Evolutionary conservation across 2,329 filamentous ascomycete genomes (phyloP), one percentile per base, ranked within the genome.

Genomic region (Xylaria sp.): DNA sequence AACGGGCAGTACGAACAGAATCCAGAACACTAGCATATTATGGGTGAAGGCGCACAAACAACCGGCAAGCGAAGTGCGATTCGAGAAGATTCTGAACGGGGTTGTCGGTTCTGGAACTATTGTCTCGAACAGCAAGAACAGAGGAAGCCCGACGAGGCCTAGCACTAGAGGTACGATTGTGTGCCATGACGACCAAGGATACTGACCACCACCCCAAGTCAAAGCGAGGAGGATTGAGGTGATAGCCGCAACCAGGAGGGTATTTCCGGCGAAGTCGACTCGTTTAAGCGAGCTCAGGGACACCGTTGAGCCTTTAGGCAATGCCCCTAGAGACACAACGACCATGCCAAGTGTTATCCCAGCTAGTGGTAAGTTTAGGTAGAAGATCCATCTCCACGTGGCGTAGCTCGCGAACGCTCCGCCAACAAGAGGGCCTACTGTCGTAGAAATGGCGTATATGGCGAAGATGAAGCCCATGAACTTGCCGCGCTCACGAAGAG

Each of bases 71-170:
- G 72, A 77, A 0, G 83, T 86, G 0, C 80, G 76, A 65, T 83
- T 84, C 0, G 68, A 68, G 72, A 86, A 86, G 3, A 86, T 74
- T 5, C 76, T 73, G 0, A 78, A 75, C 0, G 84, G 83, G 64
- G 44, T 67, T 1, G 38, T 78, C 0, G 78, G 74, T 54, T 80
- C 74, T 3, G 49, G 7, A 2, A 68, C 51, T 29, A 53, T 70
- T 7, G 50, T 69, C 65, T 81, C 77, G 68, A 75, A 80, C 22
- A 69, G 55, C 1, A 72, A 51, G 11, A 67, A 55, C 9, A 73
- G 61, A 10, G 67, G 66, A 0, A 73, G 20, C 1, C 68, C 66
- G 2, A 63, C 31, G 1, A 71, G 25, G 1, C 71, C 66, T 1
- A 71, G 25, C 2, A 73, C 29, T 0, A 72, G 33, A 1, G 72